These are phyloP conservation scores for Amylocystis lapponica DNA, from an alignment of 768 basidiomycete species.

Conservation along the genomic window DNA sequence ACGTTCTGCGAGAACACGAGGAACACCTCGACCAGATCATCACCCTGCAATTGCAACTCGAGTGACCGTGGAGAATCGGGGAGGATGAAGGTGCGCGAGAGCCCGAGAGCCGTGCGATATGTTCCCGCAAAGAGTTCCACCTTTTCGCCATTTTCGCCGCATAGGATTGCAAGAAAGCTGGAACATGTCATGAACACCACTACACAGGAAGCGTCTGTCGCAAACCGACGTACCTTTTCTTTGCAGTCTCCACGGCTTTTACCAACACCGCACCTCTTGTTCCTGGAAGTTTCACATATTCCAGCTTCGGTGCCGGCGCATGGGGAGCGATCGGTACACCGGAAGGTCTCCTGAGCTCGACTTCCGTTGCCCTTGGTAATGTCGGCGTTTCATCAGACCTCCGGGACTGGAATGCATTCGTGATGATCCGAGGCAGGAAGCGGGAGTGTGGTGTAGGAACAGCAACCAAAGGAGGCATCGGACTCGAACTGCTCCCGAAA, in stretches of 20 bases:
- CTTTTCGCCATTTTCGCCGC: constrained; percentile 89
- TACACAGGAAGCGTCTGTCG: neutral
- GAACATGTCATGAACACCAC: constrained; percentile 1
- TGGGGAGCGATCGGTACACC: constrained; percentile 36
- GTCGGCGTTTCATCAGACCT: constrained; percentile 52
- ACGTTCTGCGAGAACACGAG: constrained; percentile 89
- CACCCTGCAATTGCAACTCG: constrained; percentile 85
- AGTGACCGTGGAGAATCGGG: constrained; percentile 86
- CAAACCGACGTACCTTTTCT: constrained; percentile 59
- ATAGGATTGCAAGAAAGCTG: constrained; percentile 89
- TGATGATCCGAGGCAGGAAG: constrained; percentile 67
- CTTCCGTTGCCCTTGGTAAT: constrained; percentile 32
- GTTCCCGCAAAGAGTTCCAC: constrained; percentile 93
- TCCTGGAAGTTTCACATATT: constrained; percentile 89
- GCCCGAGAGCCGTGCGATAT: constrained; percentile 79
- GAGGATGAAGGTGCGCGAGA: constrained; percentile 90
- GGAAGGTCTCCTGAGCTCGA: constrained; percentile 27
- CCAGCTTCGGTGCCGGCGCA: constrained; percentile 74
- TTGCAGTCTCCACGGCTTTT: constrained; percentile 84
- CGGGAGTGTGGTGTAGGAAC: constrained; percentile 43
- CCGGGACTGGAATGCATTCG: constrained; percentile 53
- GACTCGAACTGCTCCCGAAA: neutral
- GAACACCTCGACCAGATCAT: constrained; percentile 89
- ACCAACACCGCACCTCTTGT: constrained; percentile 82
- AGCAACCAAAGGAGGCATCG: neutral